Conservation (phyloP, 306 rosid genomes). For the Cucurbita moschata region DNA sequence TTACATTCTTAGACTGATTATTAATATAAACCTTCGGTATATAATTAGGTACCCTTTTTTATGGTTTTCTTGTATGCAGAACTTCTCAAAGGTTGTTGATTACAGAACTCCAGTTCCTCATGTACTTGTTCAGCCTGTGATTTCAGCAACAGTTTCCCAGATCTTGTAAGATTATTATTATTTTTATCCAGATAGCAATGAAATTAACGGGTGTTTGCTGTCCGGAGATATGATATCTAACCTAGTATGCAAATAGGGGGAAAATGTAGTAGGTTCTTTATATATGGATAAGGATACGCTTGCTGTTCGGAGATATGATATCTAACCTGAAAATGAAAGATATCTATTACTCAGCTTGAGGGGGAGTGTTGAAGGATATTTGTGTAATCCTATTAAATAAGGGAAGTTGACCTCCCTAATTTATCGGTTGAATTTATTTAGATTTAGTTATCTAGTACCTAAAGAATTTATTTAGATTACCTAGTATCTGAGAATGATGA, state of each 20-base stretch:
- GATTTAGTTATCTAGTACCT: too few species aligned
- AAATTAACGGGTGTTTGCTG: background rate
- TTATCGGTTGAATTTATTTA: too few species aligned
- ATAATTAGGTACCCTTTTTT: background rate
- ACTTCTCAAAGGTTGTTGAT: conserved; percentile 32
- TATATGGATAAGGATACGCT: too few species aligned
- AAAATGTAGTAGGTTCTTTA: too few species aligned
- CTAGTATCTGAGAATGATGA: background rate
- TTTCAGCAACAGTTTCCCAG: conserved; percentile 52
- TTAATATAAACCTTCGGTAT: background rate
- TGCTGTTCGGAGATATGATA: too few species aligned
- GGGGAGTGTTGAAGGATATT: too few species aligned
- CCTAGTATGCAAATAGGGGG: background rate
- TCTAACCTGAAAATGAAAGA: too few species aligned
- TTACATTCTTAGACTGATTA: background rate
- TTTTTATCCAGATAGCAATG: background rate
- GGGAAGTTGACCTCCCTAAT: too few species aligned
- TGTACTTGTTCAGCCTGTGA: conserved; percentile 48
- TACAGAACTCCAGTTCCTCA: conserved; percentile 31
- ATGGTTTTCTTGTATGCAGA: conserved; percentile 18
- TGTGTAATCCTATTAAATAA: too few species aligned
- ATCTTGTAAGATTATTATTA: conserved; percentile 41
- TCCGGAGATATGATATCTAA: background rate
- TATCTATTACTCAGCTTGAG: too few species aligned
- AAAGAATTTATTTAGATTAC: too few species aligned